Evolutionary conservation across 139 green algal species (phyloP), one percentile per base, ranked within the genome.

Genomic region (Chlamydomonas incerta): DNA sequence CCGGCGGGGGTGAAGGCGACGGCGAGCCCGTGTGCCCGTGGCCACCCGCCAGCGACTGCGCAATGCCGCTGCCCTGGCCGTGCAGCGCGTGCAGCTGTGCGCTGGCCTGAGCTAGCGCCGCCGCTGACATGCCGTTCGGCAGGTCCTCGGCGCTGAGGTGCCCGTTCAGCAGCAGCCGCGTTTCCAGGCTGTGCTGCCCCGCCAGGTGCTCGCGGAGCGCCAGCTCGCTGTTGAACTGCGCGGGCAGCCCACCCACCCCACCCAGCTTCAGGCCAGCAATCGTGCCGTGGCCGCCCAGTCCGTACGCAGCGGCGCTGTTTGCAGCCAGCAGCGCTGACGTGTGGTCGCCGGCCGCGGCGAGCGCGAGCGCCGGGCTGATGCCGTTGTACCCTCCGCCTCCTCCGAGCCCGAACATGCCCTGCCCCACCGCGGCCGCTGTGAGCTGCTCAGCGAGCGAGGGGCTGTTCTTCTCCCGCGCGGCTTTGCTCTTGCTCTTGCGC

Each of bases 401-500:
- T 1, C 60, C 20, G 37, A 83, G 75, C 41, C 62, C 77, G 35
- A 77, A 85, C 29, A 84, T 52, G 65, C 46, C 34, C 52, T 69
- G 80, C 77, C 34, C 58, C 14, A 20, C 73, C 6, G 75, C 60
- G 0, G 75, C 75, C 21, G 75, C 41, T 8, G 65, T 57, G 0
- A 85, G 66, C 17, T 75, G 79, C 13, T 85, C 79, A 6, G 79
- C 47, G 14, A 86, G 66, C 2, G 17, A 52, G 15, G 80, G 17
- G 55, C 55, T 86, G 35, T 62, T 31, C 34, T 72, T 62, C 20
- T 37, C 23, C 15, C 57, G 21, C 11, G 35, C 26, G 3, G 72
- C 20, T 66, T 68, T 80, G 84, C 74, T 74, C 67, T 93, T 93
- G 90, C 87, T 94, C 87, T 98, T 99, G 67, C 97, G 92, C 29